phyloP scores from a whole-genome alignment of 352 stramenopile genomes.

The Thalassiosira delicatula region DNA sequence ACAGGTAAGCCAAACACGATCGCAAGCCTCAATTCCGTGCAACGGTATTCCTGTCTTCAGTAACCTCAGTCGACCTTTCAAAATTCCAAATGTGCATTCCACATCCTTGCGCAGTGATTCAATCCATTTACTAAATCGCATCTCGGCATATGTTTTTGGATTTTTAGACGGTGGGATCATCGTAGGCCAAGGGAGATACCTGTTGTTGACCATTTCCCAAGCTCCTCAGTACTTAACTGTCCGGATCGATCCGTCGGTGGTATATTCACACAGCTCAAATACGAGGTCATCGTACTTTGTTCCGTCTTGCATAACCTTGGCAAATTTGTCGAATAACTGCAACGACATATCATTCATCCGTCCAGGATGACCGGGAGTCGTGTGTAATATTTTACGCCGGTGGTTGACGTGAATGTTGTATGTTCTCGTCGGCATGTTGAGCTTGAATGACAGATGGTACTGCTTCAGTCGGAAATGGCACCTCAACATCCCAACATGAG shows the following conservation, averaged over 20 bases:
- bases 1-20: too few relatives aligned
- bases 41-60: constrained; percentile 36
- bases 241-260: neutral
- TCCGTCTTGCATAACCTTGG: constrained; percentile 12
- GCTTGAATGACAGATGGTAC: constrained; percentile 20
- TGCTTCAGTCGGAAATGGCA: constrained; percentile 17
- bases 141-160: constrained; percentile 16
- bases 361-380: constrained; percentile 40
- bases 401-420: constrained; percentile 39
- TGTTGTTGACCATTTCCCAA: constrained; percentile 53
- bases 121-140: constrained; percentile 46
- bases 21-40: constrained; percentile 38
- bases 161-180: constrained; percentile 42
- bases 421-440: constrained; percentile 30
- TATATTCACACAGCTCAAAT: constrained; percentile 27
- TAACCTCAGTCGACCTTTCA: constrained; percentile 39
- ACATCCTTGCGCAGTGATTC: constrained; percentile 53
- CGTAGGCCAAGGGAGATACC: constrained; percentile 42
- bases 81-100: constrained; percentile 50
- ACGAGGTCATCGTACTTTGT: constrained; percentile 9
- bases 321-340: constrained; percentile 27
- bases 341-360: constrained; percentile 51
- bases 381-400: neutral
- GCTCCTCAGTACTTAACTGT: constrained; percentile 19
- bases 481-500: too few relatives aligned